A percentile compares a stretch with the other conserved stretches of the same genome.
Evolutionary conservation across 2,329 filamentous ascomycete genomes (phyloP).

Genomic region (Phaeosphaeriaceae sp.): DNA sequence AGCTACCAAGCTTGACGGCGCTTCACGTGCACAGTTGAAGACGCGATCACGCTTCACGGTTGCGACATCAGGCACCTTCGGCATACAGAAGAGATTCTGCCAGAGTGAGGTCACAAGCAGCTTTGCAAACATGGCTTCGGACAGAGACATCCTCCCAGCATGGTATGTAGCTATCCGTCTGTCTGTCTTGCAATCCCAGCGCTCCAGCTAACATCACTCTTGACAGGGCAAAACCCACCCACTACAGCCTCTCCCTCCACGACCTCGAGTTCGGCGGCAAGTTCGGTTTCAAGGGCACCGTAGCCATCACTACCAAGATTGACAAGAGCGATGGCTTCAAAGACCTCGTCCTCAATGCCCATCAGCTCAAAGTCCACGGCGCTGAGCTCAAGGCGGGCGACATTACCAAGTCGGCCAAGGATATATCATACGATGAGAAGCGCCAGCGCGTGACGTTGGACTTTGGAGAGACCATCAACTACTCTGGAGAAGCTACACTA

Average conservation of each 20-base stretch:
- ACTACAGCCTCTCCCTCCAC: slow-evolving; percentile 84
- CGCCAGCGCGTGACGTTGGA: slow-evolving; percentile 82
- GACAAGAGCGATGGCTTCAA: slow-evolving; percentile 67
- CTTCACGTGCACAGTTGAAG: slow-evolving; percentile 23
- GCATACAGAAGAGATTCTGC: slow-evolving; percentile 36
- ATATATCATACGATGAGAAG: slow-evolving; percentile 81
- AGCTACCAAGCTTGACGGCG: slow-evolving; percentile 25
- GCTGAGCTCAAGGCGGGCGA: slow-evolving; percentile 68
- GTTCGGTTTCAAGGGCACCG: slow-evolving; percentile 86
- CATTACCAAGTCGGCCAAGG: slow-evolving; percentile 65
- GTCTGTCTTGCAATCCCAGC: neutral
- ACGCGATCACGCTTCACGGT: slow-evolving; percentile 21
- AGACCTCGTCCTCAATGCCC: slow-evolving; percentile 82
- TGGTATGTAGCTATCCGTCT: slow-evolving; percentile 45
- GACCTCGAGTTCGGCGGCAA: slow-evolving; percentile 74
- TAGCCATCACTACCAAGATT: slow-evolving; percentile 80
- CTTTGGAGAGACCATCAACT: slow-evolving; percentile 75
- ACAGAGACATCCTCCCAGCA: slow-evolving; percentile 55
- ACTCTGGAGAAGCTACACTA: slow-evolving; percentile 70
- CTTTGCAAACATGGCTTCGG: slow-evolving; percentile 52
- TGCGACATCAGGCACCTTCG: slow-evolving; percentile 17
- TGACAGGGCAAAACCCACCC: slow-evolving; percentile 76
- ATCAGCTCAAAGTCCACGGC: slow-evolving; percentile 78
- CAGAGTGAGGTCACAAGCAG: slow-evolving; percentile 41
- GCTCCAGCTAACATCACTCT: neutral